Percentiles rank a stretch among this genome's conserved stretches.
These are phyloP conservation scores for Musa schizocarpa DNA, from an alignment of 176 grass and related monocot species.

Conservation along the genomic window DNA sequence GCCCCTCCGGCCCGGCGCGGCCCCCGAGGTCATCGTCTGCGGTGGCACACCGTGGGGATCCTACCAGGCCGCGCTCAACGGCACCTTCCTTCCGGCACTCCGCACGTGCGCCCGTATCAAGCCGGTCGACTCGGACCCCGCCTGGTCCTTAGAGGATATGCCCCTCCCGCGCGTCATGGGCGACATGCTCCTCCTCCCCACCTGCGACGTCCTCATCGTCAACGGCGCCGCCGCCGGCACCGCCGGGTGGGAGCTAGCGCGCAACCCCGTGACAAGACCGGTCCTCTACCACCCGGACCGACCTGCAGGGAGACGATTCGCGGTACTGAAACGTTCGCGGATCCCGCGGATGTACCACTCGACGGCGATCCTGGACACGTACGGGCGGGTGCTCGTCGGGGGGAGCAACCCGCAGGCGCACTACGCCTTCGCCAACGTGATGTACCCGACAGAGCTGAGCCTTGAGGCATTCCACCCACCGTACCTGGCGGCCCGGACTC, in stretches of 20 bases:
- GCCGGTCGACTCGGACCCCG: constrained; percentile 35
- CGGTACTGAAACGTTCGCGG: constrained; percentile 15
- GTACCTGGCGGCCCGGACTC: constrained; percentile 36
- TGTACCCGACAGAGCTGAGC: constrained; percentile 72
- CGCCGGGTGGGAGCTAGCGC: constrained; percentile 69
- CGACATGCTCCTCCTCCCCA: constrained; percentile 78
- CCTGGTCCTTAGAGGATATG: constrained; percentile 75
- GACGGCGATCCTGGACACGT: constrained; percentile 45
- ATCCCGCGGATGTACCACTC: constrained; percentile 80
- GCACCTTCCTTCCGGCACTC: constrained; percentile 40
- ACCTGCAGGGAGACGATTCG: constrained; percentile 30
- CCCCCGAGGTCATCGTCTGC: constrained; percentile 72
- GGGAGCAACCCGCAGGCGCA: constrained; percentile 78
- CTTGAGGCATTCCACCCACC: constrained; percentile 71
- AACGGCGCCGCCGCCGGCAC: constrained; percentile 55
- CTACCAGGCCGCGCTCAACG: constrained; percentile 38
- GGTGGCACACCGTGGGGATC: constrained; percentile 43
- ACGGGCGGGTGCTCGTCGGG: constrained; percentile 54
- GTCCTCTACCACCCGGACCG: constrained; percentile 43
- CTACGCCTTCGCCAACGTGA: constrained; percentile 55
- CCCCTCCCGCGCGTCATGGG: constrained; percentile 52
- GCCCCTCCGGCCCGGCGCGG: constrained; percentile 23
- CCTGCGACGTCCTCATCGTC: constrained; percentile 59
- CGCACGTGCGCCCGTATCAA: constrained; percentile 49
- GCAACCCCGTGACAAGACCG: constrained; percentile 43